Evolutionary conservation across 805 yeast genomes (phyloP).

Genomic region (Suhomyces faveliae): DNA sequence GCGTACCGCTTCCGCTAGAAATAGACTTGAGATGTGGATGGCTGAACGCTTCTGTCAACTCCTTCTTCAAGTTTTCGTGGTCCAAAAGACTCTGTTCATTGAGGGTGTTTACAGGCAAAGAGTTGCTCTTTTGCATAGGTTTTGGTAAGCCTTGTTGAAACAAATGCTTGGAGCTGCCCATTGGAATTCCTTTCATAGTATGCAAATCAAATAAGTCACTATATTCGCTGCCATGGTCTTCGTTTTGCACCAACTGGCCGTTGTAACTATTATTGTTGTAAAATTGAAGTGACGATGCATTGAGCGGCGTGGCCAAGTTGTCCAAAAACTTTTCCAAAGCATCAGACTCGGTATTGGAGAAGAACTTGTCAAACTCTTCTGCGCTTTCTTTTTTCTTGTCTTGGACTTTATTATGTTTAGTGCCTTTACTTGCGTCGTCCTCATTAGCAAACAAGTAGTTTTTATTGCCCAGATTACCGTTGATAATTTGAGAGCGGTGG

Average conservation of each 20-base stretch:
- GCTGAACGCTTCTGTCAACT: conserved; percentile 33
- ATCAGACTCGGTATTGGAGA: conserved; percentile 35
- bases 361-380: conserved; percentile 36
- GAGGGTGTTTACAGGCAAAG: conserved; percentile 1
- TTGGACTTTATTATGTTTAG: not conserved
- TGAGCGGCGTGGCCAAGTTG: conserved; percentile 31
- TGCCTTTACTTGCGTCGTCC: not conserved
- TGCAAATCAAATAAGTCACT: conserved; percentile 27
- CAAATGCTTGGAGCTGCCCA: conserved; percentile 3
- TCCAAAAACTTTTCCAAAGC: conserved; percentile 43
- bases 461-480: not conserved
- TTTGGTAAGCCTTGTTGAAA: not conserved
- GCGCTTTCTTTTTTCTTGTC: conserved; percentile 4
- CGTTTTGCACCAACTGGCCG: not conserved
- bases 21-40: conserved; percentile 21
- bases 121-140: conserved; percentile 15
- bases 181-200: conserved; percentile 24
- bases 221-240: conserved; percentile 7
- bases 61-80: conserved; percentile 23
- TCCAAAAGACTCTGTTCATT: not conserved
- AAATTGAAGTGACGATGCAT: conserved; percentile 28
- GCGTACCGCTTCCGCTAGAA: conserved; percentile 6
- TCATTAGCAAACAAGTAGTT: conserved; percentile 4
- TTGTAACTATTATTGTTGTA: conserved; percentile 13
- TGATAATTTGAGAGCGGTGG: conserved; percentile 7